Base-by-base conservation (phyloP, 495 filamentous ascomycete species). In the Talaromyces thailandensis region DNA sequence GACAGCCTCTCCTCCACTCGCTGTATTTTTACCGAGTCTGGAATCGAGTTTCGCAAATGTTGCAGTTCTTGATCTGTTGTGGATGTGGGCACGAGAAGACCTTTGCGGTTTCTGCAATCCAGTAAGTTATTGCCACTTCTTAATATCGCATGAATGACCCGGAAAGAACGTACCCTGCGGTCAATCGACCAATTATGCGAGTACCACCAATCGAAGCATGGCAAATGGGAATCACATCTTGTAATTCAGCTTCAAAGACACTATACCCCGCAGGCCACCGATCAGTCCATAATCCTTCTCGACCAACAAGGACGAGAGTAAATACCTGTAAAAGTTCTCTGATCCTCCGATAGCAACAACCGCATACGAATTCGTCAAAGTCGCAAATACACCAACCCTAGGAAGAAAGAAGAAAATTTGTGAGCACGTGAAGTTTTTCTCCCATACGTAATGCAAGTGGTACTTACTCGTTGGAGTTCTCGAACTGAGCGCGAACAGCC, bases 21-120 rank as follows among this genome's bases (percentile, higher is more conserved):
- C 76, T 91, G 85, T 70, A 98, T 96, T 72, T 91, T 91, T 66
- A 98, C 89, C 58, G 78, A 74, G 68, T 97, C 95, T 1, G 94
- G 94, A 60, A 98, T 82, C 25, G 86, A 88, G 76, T 98, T 98
- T 66, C 94, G 89, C 63, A 98, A 81, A 74, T 98, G 95, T 74
- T 96, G 92, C 58, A 98, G 82, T 79, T 98, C 94, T 81, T 98
- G 95, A 77, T 98, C 94, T 67, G 93, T 96, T 60, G 94, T 97
- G 35, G 87, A 88, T 12, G 94, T 98, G 25, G 94, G 94, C 58
- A 98, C 92, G 65, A 98, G 86, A 50, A 98, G 89, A 67, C 94
- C 94, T 74, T 96, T 93, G 65, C 90, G 88, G 83, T 98, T 98
- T 64, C 93, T 91, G 58, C 60, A 53, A 16, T 69, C 51, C 23